Conservation (phyloP, 805 yeast genomes). For the Saturnispora bothae region DNA sequence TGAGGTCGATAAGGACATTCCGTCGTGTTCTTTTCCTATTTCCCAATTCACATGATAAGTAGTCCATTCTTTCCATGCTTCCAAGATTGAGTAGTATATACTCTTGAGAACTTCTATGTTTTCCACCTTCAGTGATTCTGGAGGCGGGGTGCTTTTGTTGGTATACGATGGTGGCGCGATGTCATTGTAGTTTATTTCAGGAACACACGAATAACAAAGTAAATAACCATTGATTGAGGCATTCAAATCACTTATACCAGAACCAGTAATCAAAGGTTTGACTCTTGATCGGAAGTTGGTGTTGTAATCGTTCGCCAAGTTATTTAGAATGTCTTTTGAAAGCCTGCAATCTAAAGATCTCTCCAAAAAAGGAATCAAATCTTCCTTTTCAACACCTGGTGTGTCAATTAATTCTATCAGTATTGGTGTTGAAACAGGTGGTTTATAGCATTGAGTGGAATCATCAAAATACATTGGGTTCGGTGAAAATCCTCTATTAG, state of each 20-base stretch:
- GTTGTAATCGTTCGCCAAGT: slow-evolving; percentile 27
- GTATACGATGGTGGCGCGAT: slow-evolving; percentile 13
- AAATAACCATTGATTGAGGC: slow-evolving; percentile 70
- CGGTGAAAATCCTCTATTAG: slow-evolving; percentile 3
- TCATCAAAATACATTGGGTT: slow-evolving; percentile 2
- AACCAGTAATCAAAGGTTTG: slow-evolving; percentile 60
- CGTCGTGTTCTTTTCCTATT: slow-evolving; percentile 56
- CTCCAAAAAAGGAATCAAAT: slow-evolving; percentile 67
- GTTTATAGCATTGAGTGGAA: slow-evolving; percentile 24
- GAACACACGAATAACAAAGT: slow-evolving; percentile 59
- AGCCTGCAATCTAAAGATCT: slow-evolving; percentile 55
- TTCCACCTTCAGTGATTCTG: neutral
- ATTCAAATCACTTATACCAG: slow-evolving; percentile 70
- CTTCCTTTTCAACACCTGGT: slow-evolving; percentile 56
- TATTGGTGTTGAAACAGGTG: slow-evolving; percentile 50
- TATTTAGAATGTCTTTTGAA: slow-evolving; percentile 46
- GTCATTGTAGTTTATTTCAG: slow-evolving; percentile 32
- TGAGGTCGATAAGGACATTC: slow-evolving; percentile 48
- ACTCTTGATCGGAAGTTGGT: slow-evolving; percentile 29
- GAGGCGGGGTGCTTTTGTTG: slow-evolving; percentile 1
- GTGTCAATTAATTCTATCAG: slow-evolving; percentile 64
- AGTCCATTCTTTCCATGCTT: slow-evolving; percentile 65
- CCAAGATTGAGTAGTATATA: slow-evolving; percentile 47
- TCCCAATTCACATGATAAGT: slow-evolving; percentile 48
- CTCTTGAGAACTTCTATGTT: slow-evolving; percentile 30